Conservation (phyloP, 208 protist species). For the Acanthamoeba lenticulata region DNA sequence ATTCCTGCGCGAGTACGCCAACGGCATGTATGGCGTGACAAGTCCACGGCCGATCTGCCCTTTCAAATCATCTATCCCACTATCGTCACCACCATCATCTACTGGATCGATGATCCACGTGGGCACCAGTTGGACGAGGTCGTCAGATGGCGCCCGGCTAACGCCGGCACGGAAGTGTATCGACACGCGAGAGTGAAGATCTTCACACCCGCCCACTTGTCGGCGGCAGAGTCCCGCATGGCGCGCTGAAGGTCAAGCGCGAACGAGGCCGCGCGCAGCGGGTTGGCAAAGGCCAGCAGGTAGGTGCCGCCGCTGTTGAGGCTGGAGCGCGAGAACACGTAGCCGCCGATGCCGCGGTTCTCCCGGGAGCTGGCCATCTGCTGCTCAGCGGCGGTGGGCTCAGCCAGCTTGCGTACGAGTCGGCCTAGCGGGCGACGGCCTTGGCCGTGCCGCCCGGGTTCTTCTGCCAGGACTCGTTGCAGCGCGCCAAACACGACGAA, state of each 20-base stretch:
- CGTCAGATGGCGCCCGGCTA: background rate
- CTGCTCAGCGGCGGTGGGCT: too few species aligned
- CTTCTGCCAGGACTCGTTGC: background rate
- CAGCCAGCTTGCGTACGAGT: background rate
- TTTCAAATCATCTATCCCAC: conserved; percentile 69
- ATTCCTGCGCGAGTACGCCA: conserved; percentile 65
- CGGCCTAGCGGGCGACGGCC: background rate
- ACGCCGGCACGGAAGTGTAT: background rate
- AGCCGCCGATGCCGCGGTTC: background rate
- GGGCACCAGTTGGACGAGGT: too few species aligned
- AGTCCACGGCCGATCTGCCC: conserved; percentile 71
- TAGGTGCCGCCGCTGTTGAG: conserved; percentile 6
- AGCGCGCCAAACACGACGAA: background rate
- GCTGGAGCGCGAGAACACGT: background rate
- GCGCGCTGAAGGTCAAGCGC: background rate
- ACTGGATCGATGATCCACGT: too few species aligned
- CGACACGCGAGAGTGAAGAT: background rate
- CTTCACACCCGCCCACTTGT: background rate
- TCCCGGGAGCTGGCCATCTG: background rate
- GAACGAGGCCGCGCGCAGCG: background rate
- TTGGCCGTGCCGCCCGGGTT: background rate
- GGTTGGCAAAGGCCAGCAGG: background rate
- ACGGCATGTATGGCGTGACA: conserved; percentile 64
- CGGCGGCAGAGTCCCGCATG: background rate
- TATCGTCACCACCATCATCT: conserved; percentile 76